Evolutionary conservation across 805 yeast genomes (phyloP).

Genomic region (Debaryomyces tyrocola): DNA sequence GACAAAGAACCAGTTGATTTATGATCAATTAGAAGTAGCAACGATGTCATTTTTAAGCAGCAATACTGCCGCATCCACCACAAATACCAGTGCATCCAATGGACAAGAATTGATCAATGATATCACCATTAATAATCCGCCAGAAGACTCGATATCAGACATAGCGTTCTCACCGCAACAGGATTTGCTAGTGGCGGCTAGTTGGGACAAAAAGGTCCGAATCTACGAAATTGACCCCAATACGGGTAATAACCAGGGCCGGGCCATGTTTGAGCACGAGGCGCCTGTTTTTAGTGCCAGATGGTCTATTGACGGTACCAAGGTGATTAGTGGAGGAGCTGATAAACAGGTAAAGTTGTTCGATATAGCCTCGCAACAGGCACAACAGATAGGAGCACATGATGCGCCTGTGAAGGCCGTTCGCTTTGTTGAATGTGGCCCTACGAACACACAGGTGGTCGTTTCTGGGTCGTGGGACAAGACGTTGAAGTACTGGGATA

Average conservation of each 20-base stretch:
- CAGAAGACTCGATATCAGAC: constrained; percentile 89
- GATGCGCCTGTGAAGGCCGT: constrained; percentile 76
- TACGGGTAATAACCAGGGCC: constrained; percentile 78
- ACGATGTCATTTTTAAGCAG: constrained; percentile 39
- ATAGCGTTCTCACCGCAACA: constrained; percentile 84
- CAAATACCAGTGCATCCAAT: constrained; percentile 43
- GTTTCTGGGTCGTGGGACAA: constrained; percentile 98
- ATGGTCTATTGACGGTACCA: constrained; percentile 86
- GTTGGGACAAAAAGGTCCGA: constrained; percentile 95
- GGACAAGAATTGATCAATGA: constrained; percentile 69
- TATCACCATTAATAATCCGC: constrained; percentile 69
- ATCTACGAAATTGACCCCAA: constrained; percentile 79
- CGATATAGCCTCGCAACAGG: constrained; percentile 80
- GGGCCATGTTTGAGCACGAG: constrained; percentile 87
- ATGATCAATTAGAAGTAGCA: background rate
- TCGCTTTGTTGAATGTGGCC: constrained; percentile 79
- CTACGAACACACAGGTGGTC: constrained; percentile 75
- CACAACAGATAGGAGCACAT: constrained; percentile 83
- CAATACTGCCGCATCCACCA: constrained; percentile 18
- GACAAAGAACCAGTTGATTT: background rate
- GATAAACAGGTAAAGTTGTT: constrained; percentile 84
- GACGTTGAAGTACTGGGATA: constrained; percentile 92
- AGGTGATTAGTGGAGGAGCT: constrained; percentile 80
- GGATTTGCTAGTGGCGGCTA: constrained; percentile 75
- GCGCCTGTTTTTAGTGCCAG: constrained; percentile 82